Percentiles rank a stretch among this genome's conserved stretches.
Conservation (phyloP, 2,329 filamentous ascomycete species). For the Diaporthe sp. region DNA sequence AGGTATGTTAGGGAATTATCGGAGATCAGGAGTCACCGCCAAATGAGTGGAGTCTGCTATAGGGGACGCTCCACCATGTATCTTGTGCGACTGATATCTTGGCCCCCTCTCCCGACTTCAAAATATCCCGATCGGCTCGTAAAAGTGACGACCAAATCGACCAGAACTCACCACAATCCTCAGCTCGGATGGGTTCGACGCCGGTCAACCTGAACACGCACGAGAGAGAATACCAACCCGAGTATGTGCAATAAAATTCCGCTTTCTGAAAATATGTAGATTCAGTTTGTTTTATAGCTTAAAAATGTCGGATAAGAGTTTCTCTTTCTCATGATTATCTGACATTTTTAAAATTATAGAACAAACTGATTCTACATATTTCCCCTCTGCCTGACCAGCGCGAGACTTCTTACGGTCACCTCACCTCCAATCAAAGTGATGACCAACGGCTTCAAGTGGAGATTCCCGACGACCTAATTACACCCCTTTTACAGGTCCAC, state of each 20-base stretch:
- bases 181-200: no score
- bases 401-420: neutral
- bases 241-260: neutral
- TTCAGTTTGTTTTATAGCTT: neutral
- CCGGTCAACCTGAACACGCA: neutral
- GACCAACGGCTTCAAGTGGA: constrained; percentile 11
- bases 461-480: constrained; percentile 12
- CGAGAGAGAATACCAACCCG: neutral
- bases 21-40: constrained; percentile 35
- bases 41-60: constrained; percentile 31
- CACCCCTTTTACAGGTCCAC: constrained; percentile 10
- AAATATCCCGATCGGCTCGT: neutral
- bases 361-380: neutral
- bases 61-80: constrained; percentile 36
- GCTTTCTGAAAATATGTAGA: neutral
- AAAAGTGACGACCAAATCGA: neutral
- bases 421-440: constrained; percentile 1
- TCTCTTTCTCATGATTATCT: neutral
- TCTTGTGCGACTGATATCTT: neutral
- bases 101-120: neutral
- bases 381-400: neutral
- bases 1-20: neutral
- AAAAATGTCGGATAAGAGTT: neutral
- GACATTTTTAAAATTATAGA: neutral
- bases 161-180: neutral